Evolutionary conservation across 2,329 filamentous ascomycete species (phyloP).

Genomic region (Nigrospora oryzae): DNA sequence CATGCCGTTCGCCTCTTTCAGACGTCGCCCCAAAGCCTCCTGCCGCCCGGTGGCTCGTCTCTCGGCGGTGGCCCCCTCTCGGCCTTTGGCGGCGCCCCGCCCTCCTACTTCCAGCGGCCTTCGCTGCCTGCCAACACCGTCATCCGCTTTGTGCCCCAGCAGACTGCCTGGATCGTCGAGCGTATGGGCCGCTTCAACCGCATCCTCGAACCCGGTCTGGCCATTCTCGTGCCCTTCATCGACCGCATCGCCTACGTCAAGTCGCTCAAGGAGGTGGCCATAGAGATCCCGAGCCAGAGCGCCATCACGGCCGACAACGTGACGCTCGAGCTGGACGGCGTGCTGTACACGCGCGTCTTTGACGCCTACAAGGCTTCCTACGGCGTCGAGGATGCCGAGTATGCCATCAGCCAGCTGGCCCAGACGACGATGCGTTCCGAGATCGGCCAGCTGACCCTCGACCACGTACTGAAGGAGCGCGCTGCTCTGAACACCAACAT

Average conservation of each 20-base stretch:
- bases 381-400: constrained; percentile 96
- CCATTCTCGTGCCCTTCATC: constrained; percentile 79
- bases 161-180: constrained; percentile 99
- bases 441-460: constrained; percentile 91
- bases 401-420: constrained; percentile 94
- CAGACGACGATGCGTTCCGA: constrained; percentile 99
- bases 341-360: constrained; percentile 91
- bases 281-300: constrained; percentile 95
- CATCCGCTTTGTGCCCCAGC: constrained; percentile 95
- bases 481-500: constrained; percentile 96
- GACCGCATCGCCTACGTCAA: constrained; percentile 98
- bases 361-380: constrained; percentile 99
- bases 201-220: constrained; percentile 85
- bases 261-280: constrained; percentile 89
- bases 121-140: constrained; percentile 86
- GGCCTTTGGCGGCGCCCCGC: constrained; percentile 32
- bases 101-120: constrained; percentile 72
- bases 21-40: constrained; percentile 1
- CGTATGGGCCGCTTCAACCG: constrained; percentile 97
- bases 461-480: constrained; percentile 96
- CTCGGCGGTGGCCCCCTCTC: constrained; percentile 20
- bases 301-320: constrained; percentile 99
- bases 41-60: background rate
- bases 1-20: constrained; percentile 4
- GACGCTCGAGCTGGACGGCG: constrained; percentile 89